Base-by-base conservation (phyloP, 2,329 filamentous ascomycete genomes). In the Neonectria neomacrospora region DNA sequence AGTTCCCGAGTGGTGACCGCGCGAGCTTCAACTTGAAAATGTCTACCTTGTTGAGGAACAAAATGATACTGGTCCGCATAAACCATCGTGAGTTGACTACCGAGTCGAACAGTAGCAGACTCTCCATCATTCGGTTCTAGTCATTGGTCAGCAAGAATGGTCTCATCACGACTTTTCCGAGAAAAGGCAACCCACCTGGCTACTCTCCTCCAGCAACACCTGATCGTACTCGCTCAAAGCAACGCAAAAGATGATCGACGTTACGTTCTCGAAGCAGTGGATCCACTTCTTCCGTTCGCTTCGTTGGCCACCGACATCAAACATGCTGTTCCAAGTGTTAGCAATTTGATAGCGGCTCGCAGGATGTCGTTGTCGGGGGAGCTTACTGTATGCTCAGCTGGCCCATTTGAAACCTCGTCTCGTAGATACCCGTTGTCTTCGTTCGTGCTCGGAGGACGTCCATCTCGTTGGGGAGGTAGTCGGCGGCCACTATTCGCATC, bases 271-370 rank as follows among this genome's bases (percentile, higher is more conserved):
- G 79, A 99, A 99, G 82, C 96, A 99, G 81, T 99, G 96, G 76
- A 99, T 99, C 96, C 96, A 99, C 83, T 99, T 99, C 85, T 99
- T 99, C 67, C 96, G 88, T 81, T 99, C 96, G 79, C 95, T 98
- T 76, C 96, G 86, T 80, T 99, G 96, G 23, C 96, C 96, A 67
- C 96, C 96, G 5, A 99, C 96, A 78, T 99, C 96, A 77, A 99
- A 99, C 96, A 99, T 99, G 82, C 95, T 98, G 76, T 28, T 23
- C 56, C 44, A 52, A 12, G 39, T 3, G 65, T 76, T 48, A 77
- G 74, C 51, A 54, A 54, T 48, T 37, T 50, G 44, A 12, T 53
- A n/a, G 22, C 5, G 26, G n/a, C 11, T 32, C 10, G 22, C n/a
- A 50, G 14, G 12, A 23, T 22, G 44, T 7, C 47, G n/a, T 5